phyloP scores from a whole-genome alignment of 2,329 filamentous ascomycete genomes.

The Zelopaecilomyces penicillatus region DNA sequence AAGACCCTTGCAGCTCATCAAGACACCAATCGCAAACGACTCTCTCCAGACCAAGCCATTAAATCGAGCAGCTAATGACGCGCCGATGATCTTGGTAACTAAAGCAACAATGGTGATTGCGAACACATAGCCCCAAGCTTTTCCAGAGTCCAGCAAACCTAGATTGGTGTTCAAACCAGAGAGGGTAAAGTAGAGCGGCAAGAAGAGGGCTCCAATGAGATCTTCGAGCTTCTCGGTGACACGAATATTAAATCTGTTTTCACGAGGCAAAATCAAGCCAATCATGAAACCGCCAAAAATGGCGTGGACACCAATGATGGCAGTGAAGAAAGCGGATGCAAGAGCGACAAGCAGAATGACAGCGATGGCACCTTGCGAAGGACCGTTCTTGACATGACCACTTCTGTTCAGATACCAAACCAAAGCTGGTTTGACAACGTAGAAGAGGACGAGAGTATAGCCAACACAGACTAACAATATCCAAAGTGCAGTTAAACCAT shows the following conservation, averaged over 20 bases:
- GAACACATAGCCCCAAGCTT: conserved; percentile 84
- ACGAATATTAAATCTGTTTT: conserved; percentile 83
- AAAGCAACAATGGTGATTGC: conserved; percentile 78
- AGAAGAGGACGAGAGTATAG: conserved; percentile 69
- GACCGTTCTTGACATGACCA: conserved; percentile 77
- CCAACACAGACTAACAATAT: conserved; percentile 69
- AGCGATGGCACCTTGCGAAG: conserved; percentile 75
- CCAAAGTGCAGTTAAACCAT: conserved; percentile 74
- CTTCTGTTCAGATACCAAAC: conserved; percentile 64
- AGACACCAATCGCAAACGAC: conserved; percentile 73
- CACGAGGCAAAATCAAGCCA: conserved; percentile 82
- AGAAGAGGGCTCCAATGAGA: conserved; percentile 70
- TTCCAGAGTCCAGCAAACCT: conserved; percentile 70
- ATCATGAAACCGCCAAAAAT: conserved; percentile 92
- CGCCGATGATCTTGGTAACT: conserved; percentile 74
- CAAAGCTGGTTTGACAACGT: conserved; percentile 64
- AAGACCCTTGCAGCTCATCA: conserved; percentile 96
- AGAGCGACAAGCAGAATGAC: conserved; percentile 75
- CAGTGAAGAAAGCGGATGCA: conserved; percentile 74
- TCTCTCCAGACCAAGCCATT: conserved; percentile 85
- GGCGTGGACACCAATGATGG: conserved; percentile 84
- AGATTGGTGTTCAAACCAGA: conserved; percentile 85
- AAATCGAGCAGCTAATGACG: conserved; percentile 65
- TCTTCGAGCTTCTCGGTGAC: conserved; percentile 93
- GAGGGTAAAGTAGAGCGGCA: conserved; percentile 88